Conservation (phyloP, 2,329 filamentous ascomycete genomes). For the Paraphaeosphaeria sporulosa region DNA sequence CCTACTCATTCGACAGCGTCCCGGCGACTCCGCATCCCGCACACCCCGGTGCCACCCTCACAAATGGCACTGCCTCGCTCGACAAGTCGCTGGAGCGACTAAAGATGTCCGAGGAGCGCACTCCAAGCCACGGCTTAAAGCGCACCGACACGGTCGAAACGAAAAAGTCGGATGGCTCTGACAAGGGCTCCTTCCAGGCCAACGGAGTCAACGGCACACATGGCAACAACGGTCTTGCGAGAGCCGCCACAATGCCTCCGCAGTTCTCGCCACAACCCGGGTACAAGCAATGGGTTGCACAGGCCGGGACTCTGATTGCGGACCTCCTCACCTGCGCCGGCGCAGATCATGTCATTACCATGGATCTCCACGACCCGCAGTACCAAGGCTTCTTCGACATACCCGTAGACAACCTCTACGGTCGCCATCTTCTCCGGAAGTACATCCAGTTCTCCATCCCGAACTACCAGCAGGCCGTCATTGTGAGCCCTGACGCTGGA, state of each 20-base stretch:
- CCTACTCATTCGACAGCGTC: slow-evolving; percentile 88
- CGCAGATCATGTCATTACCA: slow-evolving; percentile 95
- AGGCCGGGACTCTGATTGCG: slow-evolving; percentile 92
- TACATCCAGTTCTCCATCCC: slow-evolving; percentile 82
- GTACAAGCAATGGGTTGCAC: slow-evolving; percentile 98
- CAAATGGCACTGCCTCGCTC: slow-evolving; percentile 73
- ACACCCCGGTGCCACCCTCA: slow-evolving; percentile 67
- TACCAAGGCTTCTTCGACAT: slow-evolving; percentile 99
- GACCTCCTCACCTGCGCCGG: slow-evolving; percentile 95
- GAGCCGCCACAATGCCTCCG: slow-evolving; percentile 59
- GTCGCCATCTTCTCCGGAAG: slow-evolving; percentile 73
- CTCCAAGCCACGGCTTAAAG: slow-evolving; percentile 31
- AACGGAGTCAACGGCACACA: slow-evolving; percentile 38
- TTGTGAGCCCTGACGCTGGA: slow-evolving; percentile 95
- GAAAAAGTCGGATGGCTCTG: slow-evolving; percentile 33
- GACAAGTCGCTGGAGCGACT: slow-evolving; percentile 77
- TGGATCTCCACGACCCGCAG: slow-evolving; percentile 90
- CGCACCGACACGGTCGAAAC: slow-evolving; percentile 46
- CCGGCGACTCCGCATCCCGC: slow-evolving; percentile 84
- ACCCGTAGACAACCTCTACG: slow-evolving; percentile 97
- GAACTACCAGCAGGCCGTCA: slow-evolving; percentile 83
- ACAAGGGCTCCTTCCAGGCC: slow-evolving; percentile 26
- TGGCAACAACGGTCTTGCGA: slow-evolving; percentile 24
- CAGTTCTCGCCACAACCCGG: slow-evolving; percentile 82
- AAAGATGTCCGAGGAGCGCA: slow-evolving; percentile 65